Evolutionary conservation across 208 protist species (phyloP), one percentile per base, ranked within the genome.

Genomic region (Wallacemonas sp.): DNA sequence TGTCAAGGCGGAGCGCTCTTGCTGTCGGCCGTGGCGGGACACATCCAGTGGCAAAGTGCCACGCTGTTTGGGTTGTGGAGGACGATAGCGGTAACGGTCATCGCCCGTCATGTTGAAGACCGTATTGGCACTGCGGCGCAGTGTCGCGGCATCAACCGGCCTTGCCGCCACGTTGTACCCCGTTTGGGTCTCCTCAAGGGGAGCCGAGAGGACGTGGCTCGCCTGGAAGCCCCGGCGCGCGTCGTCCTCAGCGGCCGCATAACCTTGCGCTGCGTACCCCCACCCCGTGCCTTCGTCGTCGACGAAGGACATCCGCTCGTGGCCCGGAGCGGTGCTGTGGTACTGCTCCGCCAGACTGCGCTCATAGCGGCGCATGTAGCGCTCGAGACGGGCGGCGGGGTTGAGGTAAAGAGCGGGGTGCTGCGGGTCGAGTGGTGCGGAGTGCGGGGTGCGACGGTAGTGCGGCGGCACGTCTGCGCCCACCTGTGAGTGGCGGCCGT

Each of bases 61-160:
- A 33, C 24, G 53, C 32, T 24, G 34, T 13, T 10, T 21, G 6
- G 53, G 19, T 15, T 26, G 39, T 0, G 55, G 34, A 15, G 58
- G 60, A 0, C 79, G 50, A 55, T 73, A 92, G 27, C 87, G 86
- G 53, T 89, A 94, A 8, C 85, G 81, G 24, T 63, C 62, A 71
- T 94, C 88, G 2, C 85, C 85, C 1, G 88, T 94, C 45, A 83
- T 79, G 66, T 78, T 68, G 68, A 79, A 94, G 21, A 94, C 75
- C 44, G 85, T 73, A 65, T 94, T 94, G 24, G 88, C 87, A 0
- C 52, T 71, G 10, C 83, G 77, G 15, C 80, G 85, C 53, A 69
- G 71, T 13, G 70, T 44, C 1, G 66, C 55, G 30, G 64, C 48
- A 37, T 57, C 50, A 0, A 57, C 50, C 2, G 50, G 30, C 22